Evolutionary conservation across 164 flowering plant genomes (phyloP).

Genomic region (Taxillus chinensis): DNA sequence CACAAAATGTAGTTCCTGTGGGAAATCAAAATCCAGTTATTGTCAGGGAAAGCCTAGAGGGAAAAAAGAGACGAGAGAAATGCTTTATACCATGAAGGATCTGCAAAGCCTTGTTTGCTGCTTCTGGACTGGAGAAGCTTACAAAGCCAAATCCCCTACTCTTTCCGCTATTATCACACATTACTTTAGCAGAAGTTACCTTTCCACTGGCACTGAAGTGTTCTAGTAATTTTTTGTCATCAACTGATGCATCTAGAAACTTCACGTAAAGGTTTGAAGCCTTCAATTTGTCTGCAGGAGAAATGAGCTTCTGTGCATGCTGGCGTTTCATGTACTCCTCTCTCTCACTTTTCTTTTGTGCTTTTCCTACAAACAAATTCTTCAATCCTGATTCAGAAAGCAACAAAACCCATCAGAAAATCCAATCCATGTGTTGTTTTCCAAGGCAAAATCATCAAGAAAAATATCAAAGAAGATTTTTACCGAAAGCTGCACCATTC

Average conservation of each 20-base stretch:
- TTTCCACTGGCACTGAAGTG: constrained; percentile 26
- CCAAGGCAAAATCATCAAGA: neutral
- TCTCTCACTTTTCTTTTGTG: constrained; percentile 37
- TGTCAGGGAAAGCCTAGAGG: neutral
- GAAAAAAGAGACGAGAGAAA: neutral
- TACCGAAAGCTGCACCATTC: constrained; percentile 39
- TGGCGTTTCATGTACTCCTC: constrained; percentile 11
- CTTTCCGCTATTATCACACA: constrained; percentile 17
- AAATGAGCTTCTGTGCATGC: constrained; percentile 1
- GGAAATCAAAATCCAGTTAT: neutral
- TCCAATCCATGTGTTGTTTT: neutral
- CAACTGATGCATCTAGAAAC: constrained; percentile 19
- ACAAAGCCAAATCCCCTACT: constrained; percentile 42
- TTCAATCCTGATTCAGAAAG: constrained; percentile 25
- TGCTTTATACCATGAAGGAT: constrained; percentile 12
- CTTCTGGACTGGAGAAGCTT: constrained; percentile 23
- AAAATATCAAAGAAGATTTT: neutral
- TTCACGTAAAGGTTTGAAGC: constrained; percentile 33
- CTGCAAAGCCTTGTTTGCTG: constrained; percentile 18
- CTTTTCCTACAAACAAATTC: constrained; percentile 31
- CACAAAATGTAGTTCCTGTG: constrained; percentile 18
- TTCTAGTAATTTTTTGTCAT: constrained; percentile 19
- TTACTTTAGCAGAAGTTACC: constrained; percentile 28
- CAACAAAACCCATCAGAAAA: neutral
- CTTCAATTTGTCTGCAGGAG: constrained; percentile 7